Base-by-base conservation (phyloP, 371 early-diverging fungal species). In the Mucor piriformis region DNA sequence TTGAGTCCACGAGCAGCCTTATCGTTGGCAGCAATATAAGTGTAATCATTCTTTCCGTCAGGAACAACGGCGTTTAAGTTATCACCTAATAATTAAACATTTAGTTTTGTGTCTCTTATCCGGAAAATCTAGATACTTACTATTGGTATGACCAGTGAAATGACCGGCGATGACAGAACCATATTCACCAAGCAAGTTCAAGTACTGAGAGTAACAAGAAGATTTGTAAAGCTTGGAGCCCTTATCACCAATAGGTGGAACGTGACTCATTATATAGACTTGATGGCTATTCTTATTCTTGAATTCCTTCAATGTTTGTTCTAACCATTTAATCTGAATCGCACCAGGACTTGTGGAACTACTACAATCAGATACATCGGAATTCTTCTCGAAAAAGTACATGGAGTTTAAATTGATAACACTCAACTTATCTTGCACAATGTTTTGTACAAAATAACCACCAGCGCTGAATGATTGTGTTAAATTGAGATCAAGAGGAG, bases 121-220 rank as follows among this genome's bases (percentile, higher is more conserved):
- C n/a, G n/a, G n/a, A n/a, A n/a, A n/a, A n/a, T n/a, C n/a, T n/a
- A n/a, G 18, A 16, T 37, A 50, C 55, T 58, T 57, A 72, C 74
- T 50, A 32, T 78, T 81, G 8, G 72, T 74, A 64, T 83, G 83
- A 38, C 86, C 86, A 47, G 77, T 76, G 40, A 86, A 82, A 52
- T 79, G 76, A 29, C 76, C 81, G 25, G 54, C 48, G 44, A 86
- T 83, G 3, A 67, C 47, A 44, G 71, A 61, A 11, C 69, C 42
- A 58, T 79, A 76, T 24, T 64, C 43, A 11, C 81, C 84, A 13
- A 84, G 61, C 21, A 86, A 32, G 43, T 74, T 53, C 25, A 73
- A 42, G 29, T 77, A 86, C 32, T 57, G 24, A 0, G 13, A 21
- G 40, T 77, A 73, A 56, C 84, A 86, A 3, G 20, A 16, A 10